Evolutionary conservation across 176 grass and related monocot genomes (phyloP).

Genomic region (Urochloa ruziziensis): DNA sequence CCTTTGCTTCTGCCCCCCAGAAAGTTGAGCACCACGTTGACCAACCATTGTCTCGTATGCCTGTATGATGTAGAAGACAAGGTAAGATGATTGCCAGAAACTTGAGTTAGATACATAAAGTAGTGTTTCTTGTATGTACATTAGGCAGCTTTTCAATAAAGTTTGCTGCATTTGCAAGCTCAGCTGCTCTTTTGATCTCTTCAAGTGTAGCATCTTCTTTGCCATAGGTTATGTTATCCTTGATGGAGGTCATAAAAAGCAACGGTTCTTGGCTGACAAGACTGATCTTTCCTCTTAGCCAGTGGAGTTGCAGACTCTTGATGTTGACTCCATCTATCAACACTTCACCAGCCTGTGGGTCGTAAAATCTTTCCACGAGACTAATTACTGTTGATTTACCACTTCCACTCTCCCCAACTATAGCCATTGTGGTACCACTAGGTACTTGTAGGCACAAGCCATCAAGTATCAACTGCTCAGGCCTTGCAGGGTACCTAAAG

Average conservation of each 20-base stretch:
- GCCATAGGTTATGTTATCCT: constrained; percentile 78
- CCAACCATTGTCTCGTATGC: constrained; percentile 69
- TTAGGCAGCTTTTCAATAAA: constrained; percentile 75
- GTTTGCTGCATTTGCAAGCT: constrained; percentile 70
- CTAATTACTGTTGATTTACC: constrained; percentile 78
- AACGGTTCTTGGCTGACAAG: constrained; percentile 86
- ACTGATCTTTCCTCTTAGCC: constrained; percentile 68
- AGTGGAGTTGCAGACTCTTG: constrained; percentile 61
- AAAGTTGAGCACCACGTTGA: constrained; percentile 58
- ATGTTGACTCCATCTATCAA: constrained; percentile 72
- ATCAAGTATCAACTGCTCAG: constrained; percentile 62
- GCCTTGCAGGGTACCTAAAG: constrained; percentile 79
- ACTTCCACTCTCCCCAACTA: constrained; percentile 85
- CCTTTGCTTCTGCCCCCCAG: constrained; percentile 80
- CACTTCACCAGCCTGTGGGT: constrained; percentile 67
- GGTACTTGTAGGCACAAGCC: constrained; percentile 47
- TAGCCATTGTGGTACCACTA: constrained; percentile 69
- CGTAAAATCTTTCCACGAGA: constrained; percentile 79
- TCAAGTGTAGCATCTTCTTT: constrained; percentile 66
- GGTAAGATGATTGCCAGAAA: not conserved
- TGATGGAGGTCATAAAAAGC: constrained; percentile 73
- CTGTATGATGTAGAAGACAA: constrained; percentile 28
- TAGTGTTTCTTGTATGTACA: constrained; percentile 40
- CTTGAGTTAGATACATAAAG: not conserved
- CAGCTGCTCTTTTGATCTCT: constrained; percentile 74